Base-by-base conservation (phyloP, 2,329 filamentous ascomycete genomes). In the Emmonsiellopsis sp. region DNA sequence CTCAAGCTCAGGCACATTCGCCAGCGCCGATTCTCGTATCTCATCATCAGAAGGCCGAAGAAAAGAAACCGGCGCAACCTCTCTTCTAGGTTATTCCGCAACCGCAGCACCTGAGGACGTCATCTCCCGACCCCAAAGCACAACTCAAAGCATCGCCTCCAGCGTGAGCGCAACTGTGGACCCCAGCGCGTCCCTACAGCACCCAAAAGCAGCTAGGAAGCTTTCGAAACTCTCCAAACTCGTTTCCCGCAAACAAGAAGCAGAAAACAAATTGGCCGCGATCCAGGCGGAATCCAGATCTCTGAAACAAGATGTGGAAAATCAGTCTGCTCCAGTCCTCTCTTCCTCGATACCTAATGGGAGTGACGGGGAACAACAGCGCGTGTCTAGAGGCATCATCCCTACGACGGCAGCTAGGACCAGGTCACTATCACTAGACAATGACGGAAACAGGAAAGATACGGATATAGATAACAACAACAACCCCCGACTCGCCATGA, bases 21-120 rank as follows among this genome's bases (percentile, higher is more conserved):
- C 60, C 8, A 65, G 63, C 38, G 65, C 65, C n/a, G 63, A 65
- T 46, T 65, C 64, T 7, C 60, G 63, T 49, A 45, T 57, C 26
- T 52, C 38, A 20, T 15, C 9, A 26, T 15, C 41, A 26, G 3
- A 11, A 44, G 41, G 9, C 41, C 10, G n/a, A 16, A 13, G n/a
- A 9, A 9, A 44, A 4, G 41, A 44, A 38, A 26, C 20, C 20
- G 20, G 5, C 20, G 20, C 20, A 3, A 26, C 20, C 20, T 26
- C 20, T 26, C 20, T 26, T 26, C 20, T 26, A 26, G 20, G 20
- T 5, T 5, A 26, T 26, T 4, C 20, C 20, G 20, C 20, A 26
- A 15, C 37, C 4, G 7, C 37, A 40, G 37, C 37, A 40, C 11
- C 37, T 11, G 37, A 11, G 15, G 37, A 11, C 10, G 37, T 15